These are phyloP conservation scores for Artemisia tridentata DNA, from an alignment of 129 eudicot species.

Conservation along the genomic window DNA sequence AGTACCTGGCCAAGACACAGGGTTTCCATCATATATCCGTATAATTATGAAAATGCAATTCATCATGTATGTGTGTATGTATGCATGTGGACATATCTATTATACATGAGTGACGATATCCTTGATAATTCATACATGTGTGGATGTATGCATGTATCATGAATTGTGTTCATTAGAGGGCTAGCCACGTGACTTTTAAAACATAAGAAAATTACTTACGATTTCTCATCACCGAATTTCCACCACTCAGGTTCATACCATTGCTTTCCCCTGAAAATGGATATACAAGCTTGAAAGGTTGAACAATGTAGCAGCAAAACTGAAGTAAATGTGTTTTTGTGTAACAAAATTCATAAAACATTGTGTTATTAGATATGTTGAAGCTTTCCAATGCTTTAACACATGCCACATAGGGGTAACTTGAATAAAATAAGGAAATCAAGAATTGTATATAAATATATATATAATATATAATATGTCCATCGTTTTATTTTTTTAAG, in stretches of 20 bases:
- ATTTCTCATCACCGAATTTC: conserved; percentile 92
- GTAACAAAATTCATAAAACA: neutral
- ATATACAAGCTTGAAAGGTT: conserved; percentile 2
- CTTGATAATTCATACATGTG: no score
- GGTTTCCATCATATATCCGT: neutral
- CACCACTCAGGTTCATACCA: conserved; percentile 99
- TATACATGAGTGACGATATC: no score
- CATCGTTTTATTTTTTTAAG: no score
- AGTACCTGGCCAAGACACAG: conserved; percentile 55
- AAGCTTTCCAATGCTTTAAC: no score
- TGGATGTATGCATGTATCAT: neutral
- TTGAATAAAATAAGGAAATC: no score
- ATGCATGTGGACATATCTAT: neutral
- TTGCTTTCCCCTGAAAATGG: conserved; percentile 65
- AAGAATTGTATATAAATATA: no score
- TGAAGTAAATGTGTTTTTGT: neutral
- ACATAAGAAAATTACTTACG: conserved; percentile 32
- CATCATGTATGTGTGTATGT: neutral
- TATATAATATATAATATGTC: no score
- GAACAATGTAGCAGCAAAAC: neutral
- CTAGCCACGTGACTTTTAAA: neutral
- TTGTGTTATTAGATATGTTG: no score
- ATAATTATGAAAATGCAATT: neutral
- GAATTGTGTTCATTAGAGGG: neutral
- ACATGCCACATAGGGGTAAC: no score